phyloP scores from a whole-genome alignment of 2,329 filamentous ascomycete species.

The Pyrenochaeta sp. region DNA sequence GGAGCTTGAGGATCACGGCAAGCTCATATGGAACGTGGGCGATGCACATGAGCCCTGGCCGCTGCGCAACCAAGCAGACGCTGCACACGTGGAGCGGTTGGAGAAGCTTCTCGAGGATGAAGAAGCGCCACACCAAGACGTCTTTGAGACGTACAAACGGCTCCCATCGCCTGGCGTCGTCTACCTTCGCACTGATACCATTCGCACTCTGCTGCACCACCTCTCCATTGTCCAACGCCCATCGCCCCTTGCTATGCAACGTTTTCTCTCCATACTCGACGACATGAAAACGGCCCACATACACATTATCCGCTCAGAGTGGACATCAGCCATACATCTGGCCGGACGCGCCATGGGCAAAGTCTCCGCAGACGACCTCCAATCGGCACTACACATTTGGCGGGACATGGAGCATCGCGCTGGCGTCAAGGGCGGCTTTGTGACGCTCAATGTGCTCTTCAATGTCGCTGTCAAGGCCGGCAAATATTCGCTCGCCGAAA shows the following conservation, averaged over 20 bases:
- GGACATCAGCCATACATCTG: constrained; percentile 85
- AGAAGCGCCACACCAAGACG: constrained; percentile 53
- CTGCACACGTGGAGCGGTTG: constrained; percentile 43
- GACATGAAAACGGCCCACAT: constrained; percentile 82
- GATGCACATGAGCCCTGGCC: constrained; percentile 46
- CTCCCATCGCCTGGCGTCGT: constrained; percentile 63
- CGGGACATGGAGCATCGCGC: constrained; percentile 84
- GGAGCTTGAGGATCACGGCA: constrained; percentile 41
- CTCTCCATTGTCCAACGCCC: constrained; percentile 71
- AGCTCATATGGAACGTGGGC: constrained; percentile 42
- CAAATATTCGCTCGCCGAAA: constrained; percentile 84
- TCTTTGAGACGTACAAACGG: constrained; percentile 63
- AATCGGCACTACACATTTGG: constrained; percentile 81
- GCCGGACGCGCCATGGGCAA: constrained; percentile 74
- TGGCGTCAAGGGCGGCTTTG: constrained; percentile 70
- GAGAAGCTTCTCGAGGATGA: constrained; percentile 54
- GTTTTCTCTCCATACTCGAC: constrained; percentile 83
- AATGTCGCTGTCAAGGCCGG: constrained; percentile 86
- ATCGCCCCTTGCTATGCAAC: constrained; percentile 68
- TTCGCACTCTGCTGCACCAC: constrained; percentile 72
- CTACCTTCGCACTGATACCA: constrained; percentile 59
- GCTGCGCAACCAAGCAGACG: constrained; percentile 40
- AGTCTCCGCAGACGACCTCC: constrained; percentile 67
- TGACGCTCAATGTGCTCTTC: constrained; percentile 95
- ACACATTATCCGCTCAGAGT: constrained; percentile 72